These are phyloP conservation scores for Capronia epimyces DNA, from an alignment of 2,329 filamentous ascomycete species.

Conservation along the genomic window DNA sequence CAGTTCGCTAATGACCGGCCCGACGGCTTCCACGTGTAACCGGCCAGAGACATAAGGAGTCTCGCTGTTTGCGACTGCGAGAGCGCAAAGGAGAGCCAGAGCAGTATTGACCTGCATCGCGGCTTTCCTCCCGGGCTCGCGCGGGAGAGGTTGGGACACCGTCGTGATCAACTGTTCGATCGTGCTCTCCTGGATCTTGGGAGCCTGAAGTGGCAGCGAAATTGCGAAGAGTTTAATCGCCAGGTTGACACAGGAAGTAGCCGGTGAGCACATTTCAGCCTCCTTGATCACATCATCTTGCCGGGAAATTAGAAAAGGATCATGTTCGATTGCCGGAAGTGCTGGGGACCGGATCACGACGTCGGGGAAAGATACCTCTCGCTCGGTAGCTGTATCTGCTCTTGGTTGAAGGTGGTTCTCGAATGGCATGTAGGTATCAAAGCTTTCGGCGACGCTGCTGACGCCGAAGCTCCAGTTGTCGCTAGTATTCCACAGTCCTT, in stretches of 20 bases:
- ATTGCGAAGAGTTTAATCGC: constrained; percentile 91
- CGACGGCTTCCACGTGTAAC: constrained; percentile 67
- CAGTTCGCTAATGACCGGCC: constrained; percentile 55
- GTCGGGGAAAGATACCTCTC: constrained; percentile 26
- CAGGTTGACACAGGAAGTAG: constrained; percentile 89
- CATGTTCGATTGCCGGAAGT: constrained; percentile 52
- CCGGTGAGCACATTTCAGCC: constrained; percentile 52
- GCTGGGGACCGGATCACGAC: constrained; percentile 21
- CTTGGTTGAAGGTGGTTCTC: constrained; percentile 40
- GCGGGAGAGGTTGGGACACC: constrained; percentile 64
- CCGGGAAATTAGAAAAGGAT: constrained; percentile 45
- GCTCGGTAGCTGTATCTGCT: constrained; percentile 28
- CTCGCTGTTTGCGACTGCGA: constrained; percentile 81
- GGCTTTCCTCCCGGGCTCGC: constrained; percentile 81
- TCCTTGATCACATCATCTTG: constrained; percentile 10
- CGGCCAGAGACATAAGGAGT: constrained; percentile 67
- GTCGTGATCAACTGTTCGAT: constrained; percentile 90
- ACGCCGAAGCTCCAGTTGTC: constrained; percentile 95
- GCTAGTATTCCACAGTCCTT: constrained; percentile 88
- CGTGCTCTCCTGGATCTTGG: constrained; percentile 92
- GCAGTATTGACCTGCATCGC: constrained; percentile 89
- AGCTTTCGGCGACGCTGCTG: constrained; percentile 74
- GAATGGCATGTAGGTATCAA: constrained; percentile 61
- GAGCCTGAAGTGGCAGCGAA: constrained; percentile 77
- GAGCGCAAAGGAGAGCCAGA: constrained; percentile 68